Conservation (phyloP, 2,329 filamentous ascomycete genomes). For the Botrytis fabae region DNA sequence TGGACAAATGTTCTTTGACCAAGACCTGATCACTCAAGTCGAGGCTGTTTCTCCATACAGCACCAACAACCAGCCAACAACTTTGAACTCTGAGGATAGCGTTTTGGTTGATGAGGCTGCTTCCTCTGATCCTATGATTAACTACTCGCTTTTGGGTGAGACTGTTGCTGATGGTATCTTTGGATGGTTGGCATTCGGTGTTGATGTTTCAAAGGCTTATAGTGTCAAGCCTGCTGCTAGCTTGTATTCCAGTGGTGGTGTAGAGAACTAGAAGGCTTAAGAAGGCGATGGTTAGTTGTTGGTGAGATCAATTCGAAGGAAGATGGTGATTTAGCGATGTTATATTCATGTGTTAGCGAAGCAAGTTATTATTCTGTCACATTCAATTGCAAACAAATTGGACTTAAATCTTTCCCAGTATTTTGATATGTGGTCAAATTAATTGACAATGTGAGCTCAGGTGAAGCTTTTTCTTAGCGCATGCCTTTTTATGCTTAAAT, state of each 20-base stretch:
- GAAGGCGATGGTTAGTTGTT: not conserved
- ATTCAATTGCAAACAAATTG: not conserved
- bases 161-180: slow-evolving; percentile 19
- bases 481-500: not conserved
- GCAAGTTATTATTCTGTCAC: not conserved
- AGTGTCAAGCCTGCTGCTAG: slow-evolving; percentile 1
- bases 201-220: not conserved
- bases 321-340: not conserved
- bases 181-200: slow-evolving; percentile 21
- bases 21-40: slow-evolving; percentile 55
- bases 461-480: rapidly evolving
- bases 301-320: not conserved
- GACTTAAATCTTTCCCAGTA: not conserved
- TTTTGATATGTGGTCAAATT: not conserved
- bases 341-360: not conserved
- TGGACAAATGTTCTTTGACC: slow-evolving; percentile 65
- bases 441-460: not conserved
- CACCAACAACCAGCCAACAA: slow-evolving; percentile 49
- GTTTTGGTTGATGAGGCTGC: slow-evolving; percentile 8
- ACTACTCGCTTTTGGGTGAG: slow-evolving; percentile 14
- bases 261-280: not conserved
- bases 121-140: slow-evolving; percentile 14
- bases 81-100: slow-evolving; percentile 50
- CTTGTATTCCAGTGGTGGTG: slow-evolving; percentile 6
- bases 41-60: slow-evolving; percentile 50